Percentiles rank a stretch among this genome's conserved stretches.
These are phyloP conservation scores for Stagonosporopsis tanaceti DNA, from an alignment of 2,329 filamentous ascomycete species.

Conservation along the genomic window DNA sequence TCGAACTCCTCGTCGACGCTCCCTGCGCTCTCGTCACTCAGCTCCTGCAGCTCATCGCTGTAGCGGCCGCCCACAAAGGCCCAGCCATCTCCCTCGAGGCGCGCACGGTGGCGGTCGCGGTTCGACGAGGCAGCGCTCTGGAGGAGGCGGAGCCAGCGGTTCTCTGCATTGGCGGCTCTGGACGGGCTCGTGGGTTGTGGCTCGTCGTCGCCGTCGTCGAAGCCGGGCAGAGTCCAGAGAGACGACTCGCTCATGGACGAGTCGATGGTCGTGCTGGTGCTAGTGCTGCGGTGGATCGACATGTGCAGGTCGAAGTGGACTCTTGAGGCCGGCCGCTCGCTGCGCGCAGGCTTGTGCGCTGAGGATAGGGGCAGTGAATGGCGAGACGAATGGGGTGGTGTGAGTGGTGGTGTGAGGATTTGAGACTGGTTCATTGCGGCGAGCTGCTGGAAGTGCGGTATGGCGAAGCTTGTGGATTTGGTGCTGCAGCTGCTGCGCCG, in stretches of 20 bases:
- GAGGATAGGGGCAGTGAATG: not conserved
- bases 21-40: slow-evolving; percentile 32
- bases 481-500: not conserved
- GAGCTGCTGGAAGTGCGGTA: not conserved
- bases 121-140: slow-evolving; percentile 40
- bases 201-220: slow-evolving; percentile 41
- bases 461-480: not conserved
- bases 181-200: not conserved
- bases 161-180: slow-evolving; percentile 19
- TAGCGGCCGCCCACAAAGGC: slow-evolving; percentile 34
- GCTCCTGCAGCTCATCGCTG: slow-evolving; percentile 30
- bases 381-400: slow-evolving; percentile 8
- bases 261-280: slow-evolving; percentile 34
- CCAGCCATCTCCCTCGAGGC: slow-evolving; percentile 47
- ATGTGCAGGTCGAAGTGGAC: slow-evolving; percentile 25
- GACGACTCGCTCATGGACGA: slow-evolving; percentile 31
- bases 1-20: slow-evolving; percentile 48
- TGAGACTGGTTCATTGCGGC: slow-evolving; percentile 11
- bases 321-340: not conserved
- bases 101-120: slow-evolving; percentile 36
- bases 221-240: slow-evolving; percentile 44
- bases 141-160: slow-evolving; percentile 23
- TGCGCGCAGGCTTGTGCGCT: not conserved
- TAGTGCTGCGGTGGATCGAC: slow-evolving; percentile 34
- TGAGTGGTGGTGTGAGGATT: slow-evolving; percentile 4